phyloP scores from a whole-genome alignment of 352 stramenopile genomes.

The Pythium folliculosum region DNA sequence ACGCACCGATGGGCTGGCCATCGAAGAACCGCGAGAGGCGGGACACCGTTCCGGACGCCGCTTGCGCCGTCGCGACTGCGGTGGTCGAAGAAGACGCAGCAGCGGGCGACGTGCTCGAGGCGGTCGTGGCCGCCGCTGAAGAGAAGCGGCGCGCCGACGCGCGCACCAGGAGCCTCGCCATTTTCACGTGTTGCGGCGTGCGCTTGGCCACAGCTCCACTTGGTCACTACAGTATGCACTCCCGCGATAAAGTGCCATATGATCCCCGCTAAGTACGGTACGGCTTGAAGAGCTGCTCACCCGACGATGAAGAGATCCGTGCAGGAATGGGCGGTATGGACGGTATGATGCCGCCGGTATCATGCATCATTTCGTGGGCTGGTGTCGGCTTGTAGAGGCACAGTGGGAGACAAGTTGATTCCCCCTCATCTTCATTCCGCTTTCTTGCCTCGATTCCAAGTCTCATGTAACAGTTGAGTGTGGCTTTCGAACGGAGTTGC shows the following conservation, averaged over 20 bases:
- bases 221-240: neutral
- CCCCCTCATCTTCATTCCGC: neutral
- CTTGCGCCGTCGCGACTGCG: neutral
- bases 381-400: neutral
- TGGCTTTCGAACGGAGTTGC: neutral
- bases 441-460: neutral
- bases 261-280: conserved; percentile 23
- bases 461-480: neutral
- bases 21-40: conserved; percentile 20
- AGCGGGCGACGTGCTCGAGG: neutral
- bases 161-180: conserved; percentile 21
- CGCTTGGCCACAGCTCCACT: conserved; percentile 3
- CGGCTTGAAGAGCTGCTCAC: conserved; percentile 2
- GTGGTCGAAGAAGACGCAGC: neutral
- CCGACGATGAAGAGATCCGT: neutral
- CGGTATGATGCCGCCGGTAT: neutral
- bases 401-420: neutral
- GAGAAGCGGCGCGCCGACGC: conserved; percentile 24
- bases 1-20: conserved; percentile 22
- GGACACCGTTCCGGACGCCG: neutral
- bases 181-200: neutral
- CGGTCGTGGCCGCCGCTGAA: conserved; percentile 1
- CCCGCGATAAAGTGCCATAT: conserved; percentile 16
- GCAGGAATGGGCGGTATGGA: neutral
- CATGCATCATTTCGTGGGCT: too few relatives aligned